Conservation (phyloP, 1,284 basidiomycete genomes). For the Uromyces viciae-fabae region DNA sequence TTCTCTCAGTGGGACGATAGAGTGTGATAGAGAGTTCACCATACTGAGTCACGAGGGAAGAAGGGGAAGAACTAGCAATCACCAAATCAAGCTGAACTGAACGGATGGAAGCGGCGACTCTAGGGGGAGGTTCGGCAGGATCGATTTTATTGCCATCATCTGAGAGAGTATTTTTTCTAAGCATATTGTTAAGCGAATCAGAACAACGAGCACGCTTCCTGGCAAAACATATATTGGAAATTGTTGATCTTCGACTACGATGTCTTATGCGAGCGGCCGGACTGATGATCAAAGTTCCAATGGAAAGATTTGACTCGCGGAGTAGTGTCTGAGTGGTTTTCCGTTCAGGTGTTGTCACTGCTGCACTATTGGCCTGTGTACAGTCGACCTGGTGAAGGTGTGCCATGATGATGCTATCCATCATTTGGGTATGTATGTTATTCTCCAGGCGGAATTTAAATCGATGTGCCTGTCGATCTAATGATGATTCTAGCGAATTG, state of each 20-base stretch:
- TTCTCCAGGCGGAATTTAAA: neutral
- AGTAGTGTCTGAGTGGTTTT: neutral
- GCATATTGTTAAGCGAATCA: neutral
- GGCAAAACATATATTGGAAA: neutral
- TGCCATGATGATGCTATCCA: constrained; percentile 7
- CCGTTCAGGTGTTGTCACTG: neutral
- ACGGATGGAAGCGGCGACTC: neutral
- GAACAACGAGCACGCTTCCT: neutral
- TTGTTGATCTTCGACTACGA: neutral
- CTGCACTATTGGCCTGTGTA: neutral
- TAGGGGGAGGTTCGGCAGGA: neutral
- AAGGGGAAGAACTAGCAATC: constrained; percentile 1
- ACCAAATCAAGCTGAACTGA: constrained; percentile 20
- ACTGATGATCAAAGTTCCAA: constrained; percentile 1
- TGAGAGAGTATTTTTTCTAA: neutral
- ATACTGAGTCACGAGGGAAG: neutral
- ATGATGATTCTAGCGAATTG: neutral
- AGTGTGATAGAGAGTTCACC: constrained; percentile 20
- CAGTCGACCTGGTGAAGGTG: neutral
- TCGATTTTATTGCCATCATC: neutral
- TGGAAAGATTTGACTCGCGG: constrained; percentile 7
- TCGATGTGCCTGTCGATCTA: neutral
- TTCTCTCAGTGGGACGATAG: constrained; percentile 8
- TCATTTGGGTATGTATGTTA: neutral
- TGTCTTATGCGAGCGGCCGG: neutral